A percentile compares a stretch with the other conserved stretches of the same genome.
Evolutionary conservation across 768 basidiomycete species (phyloP).

Genomic region (Aureoboletus auriporus): DNA sequence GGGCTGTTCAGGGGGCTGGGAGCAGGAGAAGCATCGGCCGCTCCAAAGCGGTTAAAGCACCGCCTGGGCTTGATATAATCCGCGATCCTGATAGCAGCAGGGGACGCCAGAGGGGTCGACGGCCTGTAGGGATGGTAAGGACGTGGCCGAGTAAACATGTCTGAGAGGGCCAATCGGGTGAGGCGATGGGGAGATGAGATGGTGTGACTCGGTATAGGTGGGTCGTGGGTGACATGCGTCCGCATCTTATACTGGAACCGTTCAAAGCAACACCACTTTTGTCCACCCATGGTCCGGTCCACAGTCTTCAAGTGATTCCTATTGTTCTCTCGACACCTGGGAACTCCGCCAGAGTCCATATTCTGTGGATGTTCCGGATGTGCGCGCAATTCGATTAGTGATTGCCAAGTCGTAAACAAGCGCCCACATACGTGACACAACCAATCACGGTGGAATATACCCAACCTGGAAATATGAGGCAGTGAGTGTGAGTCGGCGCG

Average conservation of each 20-base stretch:
- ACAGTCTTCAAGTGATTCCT: not conserved
- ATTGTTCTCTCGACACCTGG: slow-evolving; percentile 14
- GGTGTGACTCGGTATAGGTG: not conserved
- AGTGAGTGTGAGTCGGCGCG: not conserved
- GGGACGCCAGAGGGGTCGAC: slow-evolving; percentile 5
- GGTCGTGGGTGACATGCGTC: not conserved
- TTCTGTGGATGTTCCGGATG: not conserved
- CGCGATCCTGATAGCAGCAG: slow-evolving; percentile 27
- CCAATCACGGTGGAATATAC: not conserved
- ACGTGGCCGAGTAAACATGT: slow-evolving; percentile 18
- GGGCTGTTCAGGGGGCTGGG: slow-evolving; percentile 20
- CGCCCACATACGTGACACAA: slow-evolving; percentile 7
- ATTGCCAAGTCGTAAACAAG: slow-evolving; percentile 1
- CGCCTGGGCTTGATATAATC: slow-evolving; percentile 14
- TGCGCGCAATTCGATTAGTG: not conserved
- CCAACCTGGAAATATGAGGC: not conserved
- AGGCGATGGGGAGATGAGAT: not conserved
- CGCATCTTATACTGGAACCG: slow-evolving; percentile 16
- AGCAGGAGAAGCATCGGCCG: slow-evolving; percentile 7
- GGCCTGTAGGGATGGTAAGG: slow-evolving; percentile 14
- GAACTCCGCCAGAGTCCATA: slow-evolving; percentile 9
- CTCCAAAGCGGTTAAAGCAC: slow-evolving; percentile 19
- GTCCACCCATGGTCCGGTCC: slow-evolving; percentile 5
- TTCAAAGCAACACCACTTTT: slow-evolving; percentile 8
- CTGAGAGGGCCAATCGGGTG: not conserved